Evolutionary conservation across 495 filamentous ascomycete genomes (phyloP).

Genomic region (Trichoderma reesei): DNA sequence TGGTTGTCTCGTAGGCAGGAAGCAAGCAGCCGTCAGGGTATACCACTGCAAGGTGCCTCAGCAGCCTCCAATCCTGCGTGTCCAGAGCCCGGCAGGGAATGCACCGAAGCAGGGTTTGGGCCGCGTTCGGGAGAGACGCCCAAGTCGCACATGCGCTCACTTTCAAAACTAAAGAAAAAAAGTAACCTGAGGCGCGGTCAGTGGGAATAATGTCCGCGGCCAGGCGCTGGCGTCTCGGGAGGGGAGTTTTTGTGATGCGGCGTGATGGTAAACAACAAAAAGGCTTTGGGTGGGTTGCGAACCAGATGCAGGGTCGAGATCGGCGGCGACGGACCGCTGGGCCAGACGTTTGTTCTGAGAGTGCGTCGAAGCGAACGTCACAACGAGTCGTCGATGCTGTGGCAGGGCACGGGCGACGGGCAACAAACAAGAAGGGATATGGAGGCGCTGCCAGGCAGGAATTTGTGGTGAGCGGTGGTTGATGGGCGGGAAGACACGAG

Average conservation of each 20-base stretch:
- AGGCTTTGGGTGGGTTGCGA: neutral
- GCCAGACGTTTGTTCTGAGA: neutral
- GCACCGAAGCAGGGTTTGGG: neutral
- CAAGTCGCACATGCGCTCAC: neutral
- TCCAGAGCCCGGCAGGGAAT: slow-evolving; percentile 12
- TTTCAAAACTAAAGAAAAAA: neutral
- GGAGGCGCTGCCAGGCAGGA: neutral
- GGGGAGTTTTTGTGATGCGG: neutral
- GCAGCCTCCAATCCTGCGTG: slow-evolving; percentile 20
- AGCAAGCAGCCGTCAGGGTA: slow-evolving; percentile 20
- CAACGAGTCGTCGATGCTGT: slow-evolving; percentile 1
- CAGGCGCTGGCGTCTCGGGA: neutral
- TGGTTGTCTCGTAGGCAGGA: slow-evolving; percentile 12
- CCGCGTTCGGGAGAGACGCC: neutral
- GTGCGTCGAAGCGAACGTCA: neutral
- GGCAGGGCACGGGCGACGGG: neutral
- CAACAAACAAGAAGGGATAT: neutral
- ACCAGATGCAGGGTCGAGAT: neutral
- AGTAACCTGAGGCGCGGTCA: neutral
- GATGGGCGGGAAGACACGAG: neutral
- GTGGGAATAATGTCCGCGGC: neutral
- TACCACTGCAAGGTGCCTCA: slow-evolving; percentile 20
- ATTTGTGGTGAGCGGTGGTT: neutral
- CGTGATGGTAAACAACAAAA: neutral
- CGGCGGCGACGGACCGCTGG: neutral